A percentile compares a stretch with the other conserved stretches of the same genome.
Evolutionary conservation across 352 stramenopile species (phyloP).

Genomic region (Pythium dissimile): DNA sequence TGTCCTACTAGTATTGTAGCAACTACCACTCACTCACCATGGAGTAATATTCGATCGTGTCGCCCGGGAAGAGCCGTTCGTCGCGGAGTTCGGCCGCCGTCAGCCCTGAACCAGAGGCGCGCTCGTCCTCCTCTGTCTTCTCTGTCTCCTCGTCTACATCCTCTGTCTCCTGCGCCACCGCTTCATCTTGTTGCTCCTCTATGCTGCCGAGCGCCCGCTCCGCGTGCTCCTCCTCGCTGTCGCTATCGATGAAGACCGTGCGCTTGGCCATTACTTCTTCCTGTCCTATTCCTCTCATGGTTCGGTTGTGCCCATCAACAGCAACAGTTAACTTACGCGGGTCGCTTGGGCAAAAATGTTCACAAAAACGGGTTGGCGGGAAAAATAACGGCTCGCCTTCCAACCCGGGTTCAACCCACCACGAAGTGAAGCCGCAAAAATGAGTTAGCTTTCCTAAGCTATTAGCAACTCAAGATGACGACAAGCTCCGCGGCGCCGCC

Average conservation of each 20-base stretch:
- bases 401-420: background rate
- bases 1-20: background rate
- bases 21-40: slow-evolving; percentile 27
- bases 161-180: background rate
- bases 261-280: background rate
- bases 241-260: slow-evolving; percentile 4
- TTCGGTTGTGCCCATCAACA: slow-evolving; percentile 3
- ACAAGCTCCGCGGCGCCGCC: background rate
- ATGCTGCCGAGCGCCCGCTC: background rate
- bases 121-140: background rate
- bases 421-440: background rate
- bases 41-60: slow-evolving; percentile 79
- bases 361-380: slow-evolving; percentile 22
- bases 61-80: slow-evolving; percentile 62
- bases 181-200: background rate
- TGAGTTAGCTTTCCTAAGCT: slow-evolving; percentile 1
- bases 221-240: slow-evolving; percentile 8
- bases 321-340: slow-evolving; percentile 13
- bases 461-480: background rate
- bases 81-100: slow-evolving; percentile 47
- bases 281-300: background rate
- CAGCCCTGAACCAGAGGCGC: slow-evolving; percentile 27
- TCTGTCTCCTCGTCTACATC: background rate
- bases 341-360: background rate
- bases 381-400: slow-evolving; percentile 8